Conservation (phyloP, 2,329 filamentous ascomycete genomes). For the Magnaporthales sp. region DNA sequence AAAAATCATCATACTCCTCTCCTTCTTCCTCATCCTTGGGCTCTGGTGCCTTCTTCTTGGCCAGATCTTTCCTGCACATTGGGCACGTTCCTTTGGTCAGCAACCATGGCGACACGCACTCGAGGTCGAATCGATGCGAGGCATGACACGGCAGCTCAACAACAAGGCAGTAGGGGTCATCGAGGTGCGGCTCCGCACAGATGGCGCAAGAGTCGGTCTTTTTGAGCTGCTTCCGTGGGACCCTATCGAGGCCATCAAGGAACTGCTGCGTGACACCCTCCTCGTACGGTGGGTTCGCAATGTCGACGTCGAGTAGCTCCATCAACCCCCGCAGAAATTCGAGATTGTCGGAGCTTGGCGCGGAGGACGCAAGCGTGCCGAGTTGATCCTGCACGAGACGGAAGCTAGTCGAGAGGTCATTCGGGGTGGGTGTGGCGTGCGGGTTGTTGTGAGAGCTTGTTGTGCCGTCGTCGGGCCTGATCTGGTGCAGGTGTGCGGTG, state of each 20-base stretch:
- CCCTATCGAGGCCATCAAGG: constrained; percentile 50
- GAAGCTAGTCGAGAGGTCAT: constrained; percentile 48
- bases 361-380: constrained; percentile 37
- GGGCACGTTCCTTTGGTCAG: constrained; percentile 56
- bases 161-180: constrained; percentile 54
- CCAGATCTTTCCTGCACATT: constrained; percentile 52
- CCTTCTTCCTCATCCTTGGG: constrained; percentile 35
- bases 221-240: constrained; percentile 39
- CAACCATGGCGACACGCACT: constrained; percentile 59
- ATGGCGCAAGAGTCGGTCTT: constrained; percentile 50
- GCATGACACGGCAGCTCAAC: constrained; percentile 55
- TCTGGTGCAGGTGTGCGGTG: constrained; percentile 45
- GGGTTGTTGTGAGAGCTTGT: constrained; percentile 33
- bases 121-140: constrained; percentile 53
- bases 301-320: constrained; percentile 36
- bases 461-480: constrained; percentile 27
- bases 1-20: constrained; percentile 47
- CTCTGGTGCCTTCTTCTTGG: constrained; percentile 36
- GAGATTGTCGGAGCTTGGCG: constrained; percentile 39
- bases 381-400: constrained; percentile 52
- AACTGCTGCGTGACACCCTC: constrained; percentile 50
- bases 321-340: constrained; percentile 42
- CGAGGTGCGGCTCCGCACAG: constrained; percentile 52
- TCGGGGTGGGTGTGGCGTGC: constrained; percentile 50
- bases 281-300: constrained; percentile 40